Evolutionary conservation across 2,329 filamentous ascomycete species (phyloP).

Genomic region (Cladorrhinum sp.): DNA sequence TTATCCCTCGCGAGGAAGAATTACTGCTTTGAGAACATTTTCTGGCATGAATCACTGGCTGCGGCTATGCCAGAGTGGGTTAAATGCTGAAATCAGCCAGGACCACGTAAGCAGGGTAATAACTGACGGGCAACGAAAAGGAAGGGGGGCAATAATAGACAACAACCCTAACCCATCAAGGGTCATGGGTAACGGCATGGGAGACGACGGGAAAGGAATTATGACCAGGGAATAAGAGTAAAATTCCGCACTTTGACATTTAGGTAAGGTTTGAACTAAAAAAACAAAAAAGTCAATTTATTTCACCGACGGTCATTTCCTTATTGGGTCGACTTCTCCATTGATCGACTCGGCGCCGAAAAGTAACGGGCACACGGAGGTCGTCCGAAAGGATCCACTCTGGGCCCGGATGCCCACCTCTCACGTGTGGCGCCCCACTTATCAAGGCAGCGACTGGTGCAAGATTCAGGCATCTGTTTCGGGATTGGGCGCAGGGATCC

Average conservation of each 20-base stretch:
- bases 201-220: too few relatives aligned
- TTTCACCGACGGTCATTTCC: not conserved
- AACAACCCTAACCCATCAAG: not conserved
- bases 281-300: not conserved
- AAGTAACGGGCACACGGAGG: not conserved
- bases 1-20: not conserved
- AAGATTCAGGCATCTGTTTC: not conserved
- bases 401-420: not conserved
- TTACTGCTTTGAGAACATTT: not conserved
- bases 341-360: not conserved
- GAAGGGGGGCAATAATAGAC: not conserved
- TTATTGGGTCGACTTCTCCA: not conserved
- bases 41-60: not conserved
- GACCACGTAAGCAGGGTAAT: not conserved
- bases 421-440: constrained; percentile 5
- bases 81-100: not conserved
- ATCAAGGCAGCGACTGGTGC: not conserved
- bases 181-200: too few relatives aligned
- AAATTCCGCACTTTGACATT: too few relatives aligned
- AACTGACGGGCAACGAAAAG: not conserved
- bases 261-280: too few relatives aligned
- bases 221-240: too few relatives aligned
- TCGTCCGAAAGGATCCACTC: not conserved
- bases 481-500: constrained; percentile 6
- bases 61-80: not conserved